Evolutionary conservation across 1,284 basidiomycete genomes (phyloP).

Genomic region (Ustilago sp.): DNA sequence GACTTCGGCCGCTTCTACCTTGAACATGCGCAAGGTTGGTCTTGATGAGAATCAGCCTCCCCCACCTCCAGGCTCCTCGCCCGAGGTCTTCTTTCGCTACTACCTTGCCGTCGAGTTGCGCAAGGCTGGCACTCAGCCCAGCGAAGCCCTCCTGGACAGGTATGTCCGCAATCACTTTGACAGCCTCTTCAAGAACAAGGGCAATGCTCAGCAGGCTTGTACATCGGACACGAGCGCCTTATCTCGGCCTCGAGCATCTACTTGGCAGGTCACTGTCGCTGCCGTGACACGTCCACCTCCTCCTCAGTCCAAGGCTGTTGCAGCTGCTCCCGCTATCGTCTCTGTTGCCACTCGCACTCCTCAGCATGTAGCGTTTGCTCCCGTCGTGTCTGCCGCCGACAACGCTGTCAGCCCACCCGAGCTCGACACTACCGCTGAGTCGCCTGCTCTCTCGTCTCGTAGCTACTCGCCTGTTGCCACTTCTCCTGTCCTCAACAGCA

Average conservation of each 20-base stretch:
- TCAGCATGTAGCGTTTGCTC: constrained; percentile 1
- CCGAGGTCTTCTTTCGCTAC: constrained; percentile 60
- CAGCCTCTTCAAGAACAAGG: constrained; percentile 55
- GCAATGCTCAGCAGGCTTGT: background rate
- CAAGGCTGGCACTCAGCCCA: constrained; percentile 59
- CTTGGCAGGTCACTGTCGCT: constrained; percentile 40
- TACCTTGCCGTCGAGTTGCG: constrained; percentile 63
- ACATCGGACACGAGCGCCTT: constrained; percentile 1
- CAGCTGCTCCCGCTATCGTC: background rate
- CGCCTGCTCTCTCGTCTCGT: constrained; percentile 36
- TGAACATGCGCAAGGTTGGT: constrained; percentile 56
- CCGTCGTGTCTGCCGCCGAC: background rate
- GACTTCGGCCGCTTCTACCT: constrained; percentile 17
- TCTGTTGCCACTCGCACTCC: background rate
- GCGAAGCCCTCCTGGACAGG: constrained; percentile 59
- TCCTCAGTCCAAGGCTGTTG: constrained; percentile 23
- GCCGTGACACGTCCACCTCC: constrained; percentile 31
- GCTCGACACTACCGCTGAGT: constrained; percentile 34
- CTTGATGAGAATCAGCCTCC: constrained; percentile 57
- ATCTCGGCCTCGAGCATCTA: constrained; percentile 21
- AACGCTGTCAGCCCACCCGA: constrained; percentile 35
- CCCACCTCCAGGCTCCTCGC: constrained; percentile 52
- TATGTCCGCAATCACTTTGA: constrained; percentile 65
- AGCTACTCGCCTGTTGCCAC: constrained; percentile 44
- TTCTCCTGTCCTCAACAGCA: constrained; percentile 29